Conservation (phyloP, 768 basidiomycete species). For the Pulveroboletus sp. region DNA sequence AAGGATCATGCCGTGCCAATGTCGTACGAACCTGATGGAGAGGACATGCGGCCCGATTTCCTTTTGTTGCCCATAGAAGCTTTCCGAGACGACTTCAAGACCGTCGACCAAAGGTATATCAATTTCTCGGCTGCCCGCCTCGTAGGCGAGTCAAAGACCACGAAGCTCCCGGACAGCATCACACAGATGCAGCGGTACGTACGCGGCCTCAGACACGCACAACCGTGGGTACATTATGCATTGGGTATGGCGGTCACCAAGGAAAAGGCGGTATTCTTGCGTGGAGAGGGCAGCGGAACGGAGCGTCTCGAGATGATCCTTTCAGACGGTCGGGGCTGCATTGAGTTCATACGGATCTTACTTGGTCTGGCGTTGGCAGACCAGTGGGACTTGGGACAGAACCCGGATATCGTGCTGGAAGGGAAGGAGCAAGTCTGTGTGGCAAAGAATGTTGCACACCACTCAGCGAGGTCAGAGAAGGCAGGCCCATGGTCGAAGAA, state of each 20-base stretch:
- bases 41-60: conserved; percentile 3
- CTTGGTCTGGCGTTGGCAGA: conserved; percentile 1
- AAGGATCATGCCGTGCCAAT: too few species aligned
- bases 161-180: too few species aligned
- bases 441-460: not conserved
- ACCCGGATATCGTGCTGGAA: not conserved
- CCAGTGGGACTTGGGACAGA: not conserved
- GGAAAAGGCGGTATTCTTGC: not conserved
- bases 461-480: too few species aligned
- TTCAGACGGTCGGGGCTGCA: too few species aligned
- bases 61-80: conserved; percentile 1
- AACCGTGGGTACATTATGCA: conserved; percentile 1
- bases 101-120: not conserved
- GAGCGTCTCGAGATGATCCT: too few species aligned
- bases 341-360: conserved; percentile 1
- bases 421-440: not conserved
- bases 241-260: not conserved
- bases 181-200: too few species aligned
- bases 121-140: not conserved
- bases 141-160: too few species aligned
- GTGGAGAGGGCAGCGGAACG: too few species aligned
- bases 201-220: not conserved
- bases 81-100: not conserved
- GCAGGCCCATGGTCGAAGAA: too few species aligned
- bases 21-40: too few species aligned